A percentile compares a stretch with the other conserved stretches of the same genome.
These are phyloP conservation scores for Boletus rufocinnamomeus DNA, from an alignment of 768 basidiomycete genomes.

Conservation along the genomic window DNA sequence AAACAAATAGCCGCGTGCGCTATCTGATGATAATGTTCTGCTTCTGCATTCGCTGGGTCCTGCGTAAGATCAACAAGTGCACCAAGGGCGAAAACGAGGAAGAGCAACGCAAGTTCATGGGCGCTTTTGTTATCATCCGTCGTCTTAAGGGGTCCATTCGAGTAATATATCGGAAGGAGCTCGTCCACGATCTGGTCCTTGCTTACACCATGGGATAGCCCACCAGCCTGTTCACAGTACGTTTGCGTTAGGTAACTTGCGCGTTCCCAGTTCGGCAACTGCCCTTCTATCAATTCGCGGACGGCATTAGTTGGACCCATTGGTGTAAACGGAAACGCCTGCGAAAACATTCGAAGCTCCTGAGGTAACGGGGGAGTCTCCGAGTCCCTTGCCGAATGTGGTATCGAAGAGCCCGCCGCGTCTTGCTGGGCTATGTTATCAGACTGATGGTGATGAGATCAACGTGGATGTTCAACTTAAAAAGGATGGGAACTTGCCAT, in stretches of 20 bases:
- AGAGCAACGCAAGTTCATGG: conserved; percentile 53
- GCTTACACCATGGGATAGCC: conserved; percentile 53
- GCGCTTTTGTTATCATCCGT: conserved; percentile 44
- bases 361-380: conserved; percentile 34
- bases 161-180: conserved; percentile 45
- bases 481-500: conserved; percentile 28
- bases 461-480: conserved; percentile 6
- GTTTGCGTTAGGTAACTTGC: conserved; percentile 46
- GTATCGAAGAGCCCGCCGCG: conserved; percentile 18
- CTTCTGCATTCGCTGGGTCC: conserved; percentile 39
- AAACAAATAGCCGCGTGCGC: conserved; percentile 64
- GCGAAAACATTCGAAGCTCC: conserved; percentile 51
- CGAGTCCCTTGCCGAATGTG: conserved; percentile 31
- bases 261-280: conserved; percentile 55
- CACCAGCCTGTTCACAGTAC: conserved; percentile 50
- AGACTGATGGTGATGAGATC: conserved; percentile 24
- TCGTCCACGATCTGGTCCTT: conserved; percentile 47
- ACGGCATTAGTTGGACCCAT: conserved; percentile 49
- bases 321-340: conserved; percentile 65
- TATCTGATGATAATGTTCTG: conserved; percentile 68
- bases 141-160: conserved; percentile 18
- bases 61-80: conserved; percentile 44
- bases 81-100: conserved; percentile 53
- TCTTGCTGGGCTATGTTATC: conserved; percentile 25
- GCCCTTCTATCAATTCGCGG: conserved; percentile 50